A percentile compares a stretch with the other conserved stretches of the same genome.
These are phyloP conservation scores for Fragosphaeria purpurea DNA, from an alignment of 2,329 filamentous ascomycete species.

Conservation along the genomic window DNA sequence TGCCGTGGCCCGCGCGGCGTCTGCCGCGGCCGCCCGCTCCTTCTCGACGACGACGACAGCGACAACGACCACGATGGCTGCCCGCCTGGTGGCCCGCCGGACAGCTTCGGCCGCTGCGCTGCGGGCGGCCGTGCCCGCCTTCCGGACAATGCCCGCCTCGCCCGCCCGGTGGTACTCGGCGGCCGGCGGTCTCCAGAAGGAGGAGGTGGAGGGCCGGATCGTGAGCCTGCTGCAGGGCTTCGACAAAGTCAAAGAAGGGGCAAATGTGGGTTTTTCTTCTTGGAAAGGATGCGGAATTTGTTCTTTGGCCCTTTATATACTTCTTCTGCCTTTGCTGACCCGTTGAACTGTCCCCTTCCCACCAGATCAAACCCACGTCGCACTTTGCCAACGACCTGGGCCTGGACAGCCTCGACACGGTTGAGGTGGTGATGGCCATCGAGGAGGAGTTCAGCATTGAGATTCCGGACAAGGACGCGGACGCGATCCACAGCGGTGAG, in stretches of 20 bases:
- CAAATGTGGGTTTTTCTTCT: slow-evolving; percentile 49
- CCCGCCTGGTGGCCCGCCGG: slow-evolving; percentile 13
- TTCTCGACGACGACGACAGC: neutral
- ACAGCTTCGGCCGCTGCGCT: slow-evolving; percentile 58
- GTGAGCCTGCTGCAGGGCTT: slow-evolving; percentile 89
- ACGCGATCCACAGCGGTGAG: slow-evolving; percentile 87
- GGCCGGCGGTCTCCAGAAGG: slow-evolving; percentile 51
- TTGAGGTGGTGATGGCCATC: slow-evolving; percentile 99
- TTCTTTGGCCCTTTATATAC: neutral
- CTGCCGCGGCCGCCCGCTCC: slow-evolving; percentile 25
- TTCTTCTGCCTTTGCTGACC: neutral
- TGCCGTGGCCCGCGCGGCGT: slow-evolving; percentile 31
- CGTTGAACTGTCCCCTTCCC: neutral
- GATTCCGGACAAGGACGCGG: slow-evolving; percentile 95
- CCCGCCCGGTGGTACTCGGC: slow-evolving; percentile 80
- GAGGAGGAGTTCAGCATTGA: slow-evolving; percentile 92
- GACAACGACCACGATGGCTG: neutral
- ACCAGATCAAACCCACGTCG: slow-evolving; percentile 67
- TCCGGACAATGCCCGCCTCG: slow-evolving; percentile 43
- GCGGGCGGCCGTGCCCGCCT: slow-evolving; percentile 46
- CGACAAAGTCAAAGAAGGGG: slow-evolving; percentile 76
- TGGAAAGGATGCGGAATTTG: too few relatives aligned
- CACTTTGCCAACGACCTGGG: slow-evolving; percentile 98
- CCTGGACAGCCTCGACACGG: slow-evolving; percentile 93
- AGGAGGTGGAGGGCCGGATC: slow-evolving; percentile 83